Evolutionary conservation across 345 rosid species (phyloP), one percentile per base, ranked within the genome.

Genomic region (Salix exigua): DNA sequence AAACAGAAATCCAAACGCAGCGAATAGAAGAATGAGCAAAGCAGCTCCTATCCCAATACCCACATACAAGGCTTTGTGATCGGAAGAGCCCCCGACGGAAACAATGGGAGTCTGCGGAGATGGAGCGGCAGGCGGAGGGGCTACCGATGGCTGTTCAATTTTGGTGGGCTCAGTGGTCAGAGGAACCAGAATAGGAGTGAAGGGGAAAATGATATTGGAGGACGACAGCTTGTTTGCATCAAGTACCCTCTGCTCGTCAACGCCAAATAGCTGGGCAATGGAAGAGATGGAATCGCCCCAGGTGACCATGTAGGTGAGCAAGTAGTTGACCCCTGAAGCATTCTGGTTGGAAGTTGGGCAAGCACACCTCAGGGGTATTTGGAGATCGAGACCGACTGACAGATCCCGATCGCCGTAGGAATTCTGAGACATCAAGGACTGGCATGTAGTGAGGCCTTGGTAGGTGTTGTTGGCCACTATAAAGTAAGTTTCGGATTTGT

Each of bases 361-460:
- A 51, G 97, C 97, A 67, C 99, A 95, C 66, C 93, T 82, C 31
- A 95, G 86, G 21, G 99, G 97, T 42, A 85, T 93, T 4, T 69
- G 61, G 18, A 93, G 83, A 17, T 44, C 21, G 73, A 73, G 3
- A 6, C 84, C 83, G 28, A 65, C 70, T 4, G 17, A 0, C 31
- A 93, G 83, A 28, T 75, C 46, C 30, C 2, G 77, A 64, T 26
- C 73, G 8, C 23, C 77, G 75, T 78, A 83, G 17, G 83, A 75
- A 50, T 95, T 95, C 62, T 93, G 92, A 0, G 87, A 88, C 84
- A 86, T 83, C 87, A 93, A 67, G 64, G 97, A 89, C 85, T 90
- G 99, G 86, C 99, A 94, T 40, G 97, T 94, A 82, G 91, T 85
- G 69, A 94, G 86, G 63, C 97, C 97, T 75, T 94, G 98, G 83